These are phyloP conservation scores for Phoma sp. DNA, from an alignment of 2,329 filamentous ascomycete species.

Conservation along the genomic window DNA sequence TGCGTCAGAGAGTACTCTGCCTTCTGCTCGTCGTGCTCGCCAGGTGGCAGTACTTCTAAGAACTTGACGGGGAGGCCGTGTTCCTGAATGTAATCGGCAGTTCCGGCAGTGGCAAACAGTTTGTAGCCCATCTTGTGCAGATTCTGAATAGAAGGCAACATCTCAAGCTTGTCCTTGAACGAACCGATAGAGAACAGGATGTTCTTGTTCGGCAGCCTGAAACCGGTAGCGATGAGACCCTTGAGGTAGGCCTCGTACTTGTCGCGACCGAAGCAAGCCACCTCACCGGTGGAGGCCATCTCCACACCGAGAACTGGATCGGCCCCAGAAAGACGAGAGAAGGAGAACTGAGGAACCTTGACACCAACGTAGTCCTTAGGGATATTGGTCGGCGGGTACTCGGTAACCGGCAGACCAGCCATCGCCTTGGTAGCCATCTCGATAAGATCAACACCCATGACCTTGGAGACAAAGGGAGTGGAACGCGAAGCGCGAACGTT, in stretches of 20 bases:
- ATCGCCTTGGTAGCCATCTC: slow-evolving; percentile 99
- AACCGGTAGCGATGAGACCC: slow-evolving; percentile 92
- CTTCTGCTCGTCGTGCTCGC: slow-evolving; percentile 78
- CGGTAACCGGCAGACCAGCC: slow-evolving; percentile 79
- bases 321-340: slow-evolving; percentile 93
- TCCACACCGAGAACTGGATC: slow-evolving; percentile 97
- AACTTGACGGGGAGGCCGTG: slow-evolving; percentile 92
- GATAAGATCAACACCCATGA: slow-evolving; percentile 96
- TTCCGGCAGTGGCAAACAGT: slow-evolving; percentile 94
- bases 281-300: slow-evolving; percentile 98
- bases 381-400: slow-evolving; percentile 80
- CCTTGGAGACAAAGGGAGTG: slow-evolving; percentile 98
- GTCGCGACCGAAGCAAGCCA: slow-evolving; percentile 92
- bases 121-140: slow-evolving; percentile 92
- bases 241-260: slow-evolving; percentile 99
- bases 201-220: slow-evolving; percentile 95
- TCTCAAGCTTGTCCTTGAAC: slow-evolving; percentile 97
- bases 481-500: slow-evolving; percentile 96
- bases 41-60: slow-evolving; percentile 74
- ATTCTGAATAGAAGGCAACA: slow-evolving; percentile 90
- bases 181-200: slow-evolving; percentile 94
- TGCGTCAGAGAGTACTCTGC: slow-evolving; percentile 97
- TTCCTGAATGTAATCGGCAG: slow-evolving; percentile 93
- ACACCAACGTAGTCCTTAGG: slow-evolving; percentile 87
- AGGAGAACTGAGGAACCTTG: slow-evolving; percentile 98